phyloP scores from a whole-genome alignment of 495 filamentous ascomycete species.

The Aspergillus nidulans region DNA sequence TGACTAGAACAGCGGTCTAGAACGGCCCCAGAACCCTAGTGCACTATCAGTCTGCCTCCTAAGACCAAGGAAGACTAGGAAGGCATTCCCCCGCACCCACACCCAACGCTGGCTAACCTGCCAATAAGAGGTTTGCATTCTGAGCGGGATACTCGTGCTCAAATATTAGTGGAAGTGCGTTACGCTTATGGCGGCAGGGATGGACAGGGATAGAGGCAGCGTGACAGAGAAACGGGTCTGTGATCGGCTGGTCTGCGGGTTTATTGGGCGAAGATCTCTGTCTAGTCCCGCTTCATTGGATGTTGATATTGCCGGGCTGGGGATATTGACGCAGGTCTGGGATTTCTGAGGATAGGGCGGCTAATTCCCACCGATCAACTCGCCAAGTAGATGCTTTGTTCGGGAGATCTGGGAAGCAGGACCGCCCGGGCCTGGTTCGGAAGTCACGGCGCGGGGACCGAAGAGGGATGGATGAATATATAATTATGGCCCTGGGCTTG shows the following conservation, averaged over 20 bases:
- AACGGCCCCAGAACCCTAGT: neutral
- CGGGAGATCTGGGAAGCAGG: neutral
- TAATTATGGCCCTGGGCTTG: neutral
- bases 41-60: neutral
- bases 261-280: neutral
- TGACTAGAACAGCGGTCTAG: neutral
- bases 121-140: neutral
- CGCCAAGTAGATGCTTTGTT: neutral
- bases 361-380: neutral
- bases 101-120: neutral
- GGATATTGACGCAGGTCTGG: neutral
- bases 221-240: neutral
- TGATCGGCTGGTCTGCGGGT: neutral
- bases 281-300: neutral
- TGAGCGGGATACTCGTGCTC: neutral
- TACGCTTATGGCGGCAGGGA: constrained; percentile 1
- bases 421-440: neutral
- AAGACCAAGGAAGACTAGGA: neutral
- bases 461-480: neutral
- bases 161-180: neutral
- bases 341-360: constrained; percentile 2
- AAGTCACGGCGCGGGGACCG: neutral
- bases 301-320: neutral
- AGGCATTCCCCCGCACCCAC: neutral
- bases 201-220: neutral